Conservation (phyloP, 345 rosid genomes). For the Brassica napus region Da-Ae NC_063434.1:13334001-13334500, state of each 20-base stretch:
- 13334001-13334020: conserved; percentile 57
- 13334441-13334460: conserved; percentile 16
- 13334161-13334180: conserved; percentile 37
- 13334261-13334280: conserved; percentile 33
- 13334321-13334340: background rate
- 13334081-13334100: conserved; percentile 1
- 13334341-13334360: conserved; percentile 11
- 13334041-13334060: background rate
- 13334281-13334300: conserved; percentile 35
- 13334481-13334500: conserved; percentile 19
- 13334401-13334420: conserved; percentile 32
- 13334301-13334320: conserved; percentile 33
- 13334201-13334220: conserved; percentile 29
- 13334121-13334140: conserved; percentile 12
- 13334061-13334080: background rate
- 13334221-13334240: conserved; percentile 24
- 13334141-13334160: conserved; percentile 28
- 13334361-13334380: conserved; percentile 1
- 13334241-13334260: conserved; percentile 30
- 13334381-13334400: conserved; percentile 17
- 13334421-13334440: conserved; percentile 14
- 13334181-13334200: conserved; percentile 36
- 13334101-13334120: conserved; percentile 21
- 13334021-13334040: conserved; percentile 46
- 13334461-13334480: conserved; percentile 30